Conservation (phyloP, 257 asterid genomes). For the Solanum medicagineum region DNA sequence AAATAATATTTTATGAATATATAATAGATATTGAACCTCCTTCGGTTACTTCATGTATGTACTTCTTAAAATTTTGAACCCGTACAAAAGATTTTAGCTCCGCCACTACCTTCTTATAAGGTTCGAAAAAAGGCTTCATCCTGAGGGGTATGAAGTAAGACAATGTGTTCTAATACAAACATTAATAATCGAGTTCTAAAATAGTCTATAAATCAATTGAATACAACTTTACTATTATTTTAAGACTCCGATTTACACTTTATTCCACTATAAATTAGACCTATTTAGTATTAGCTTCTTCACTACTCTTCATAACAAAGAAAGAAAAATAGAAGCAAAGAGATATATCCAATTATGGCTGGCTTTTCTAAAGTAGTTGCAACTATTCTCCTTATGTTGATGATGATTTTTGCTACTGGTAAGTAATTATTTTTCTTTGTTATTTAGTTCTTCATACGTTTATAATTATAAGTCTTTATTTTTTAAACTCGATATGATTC, state of each 20-base stretch:
- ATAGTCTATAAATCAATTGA: no score
- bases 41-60: no score
- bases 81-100: fast-evolving
- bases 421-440: background rate
- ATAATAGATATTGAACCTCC: no score
- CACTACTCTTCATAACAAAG: background rate
- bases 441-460: background rate
- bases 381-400: background rate
- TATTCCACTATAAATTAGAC: background rate
- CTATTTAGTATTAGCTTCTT: background rate
- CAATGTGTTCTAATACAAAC: background rate
- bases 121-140: background rate
- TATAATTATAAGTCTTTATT: background rate
- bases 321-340: background rate
- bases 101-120: no score
- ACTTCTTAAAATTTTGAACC: no score
- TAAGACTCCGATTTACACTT: background rate
- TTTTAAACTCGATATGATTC: background rate
- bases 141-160: background rate
- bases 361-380: background rate
- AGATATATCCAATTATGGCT: background rate
- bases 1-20: no score
- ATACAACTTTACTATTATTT: no score
- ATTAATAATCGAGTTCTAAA: no score
- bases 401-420: background rate